Percentiles rank a stretch among this genome's conserved stretches.
These are phyloP conservation scores for Borovskyia barvae DNA, from an alignment of 208 protist genomes.

Conservation along the genomic window DNA sequence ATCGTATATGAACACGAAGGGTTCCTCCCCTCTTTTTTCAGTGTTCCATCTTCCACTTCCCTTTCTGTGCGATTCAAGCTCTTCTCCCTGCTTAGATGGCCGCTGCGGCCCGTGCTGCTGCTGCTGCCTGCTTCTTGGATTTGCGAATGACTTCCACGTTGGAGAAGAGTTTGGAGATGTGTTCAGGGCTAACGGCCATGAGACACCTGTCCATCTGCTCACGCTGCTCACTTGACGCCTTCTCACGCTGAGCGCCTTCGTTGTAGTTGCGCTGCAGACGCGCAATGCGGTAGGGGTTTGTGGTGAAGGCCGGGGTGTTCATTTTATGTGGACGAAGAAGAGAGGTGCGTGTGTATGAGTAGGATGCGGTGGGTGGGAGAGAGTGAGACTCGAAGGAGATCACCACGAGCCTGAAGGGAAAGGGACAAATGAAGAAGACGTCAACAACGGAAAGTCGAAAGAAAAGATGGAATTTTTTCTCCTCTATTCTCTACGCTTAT, in stretches of 20 bases:
- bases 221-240: conserved; percentile 34
- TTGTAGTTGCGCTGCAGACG: conserved; percentile 74
- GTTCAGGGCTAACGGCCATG: conserved; percentile 34
- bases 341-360: neutral
- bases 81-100: neutral
- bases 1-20: too few species aligned
- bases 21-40: too few species aligned
- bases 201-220: conserved; percentile 53
- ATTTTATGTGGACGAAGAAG: conserved; percentile 16
- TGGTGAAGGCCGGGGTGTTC: conserved; percentile 57
- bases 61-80: neutral
- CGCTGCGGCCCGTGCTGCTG: too few species aligned
- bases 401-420: neutral
- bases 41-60: neutral
- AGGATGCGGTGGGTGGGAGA: neutral
- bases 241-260: conserved; percentile 53
- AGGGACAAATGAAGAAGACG: neutral
- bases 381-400: too few species aligned
- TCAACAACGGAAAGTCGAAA: neutral
- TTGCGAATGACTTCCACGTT: conserved; percentile 37
- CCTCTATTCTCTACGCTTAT: neutral
- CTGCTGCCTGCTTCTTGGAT: neutral
- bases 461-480: neutral
- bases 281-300: conserved; percentile 54
- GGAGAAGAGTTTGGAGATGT: conserved; percentile 60